Evolutionary conservation across 148 eudicot species (phyloP).

Genomic region (Dysphania ambrosioides): DNA sequence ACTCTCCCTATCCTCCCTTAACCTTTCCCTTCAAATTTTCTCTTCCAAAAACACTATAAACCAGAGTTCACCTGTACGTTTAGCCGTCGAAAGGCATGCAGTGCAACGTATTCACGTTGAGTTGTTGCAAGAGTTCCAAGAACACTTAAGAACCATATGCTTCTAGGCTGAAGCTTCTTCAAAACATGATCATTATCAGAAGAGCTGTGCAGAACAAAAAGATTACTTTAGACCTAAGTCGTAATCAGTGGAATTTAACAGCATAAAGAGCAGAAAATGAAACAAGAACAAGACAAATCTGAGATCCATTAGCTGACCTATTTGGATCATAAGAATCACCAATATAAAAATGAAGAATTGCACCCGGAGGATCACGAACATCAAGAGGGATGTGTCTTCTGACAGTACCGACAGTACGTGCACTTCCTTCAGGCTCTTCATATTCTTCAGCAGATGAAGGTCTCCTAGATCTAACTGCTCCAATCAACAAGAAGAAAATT

Average conservation of each 20-base stretch:
- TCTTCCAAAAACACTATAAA: background rate
- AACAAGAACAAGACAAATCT: background rate
- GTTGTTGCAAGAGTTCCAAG: slow-evolving; percentile 95
- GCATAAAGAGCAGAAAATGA: background rate
- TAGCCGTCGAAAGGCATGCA: slow-evolving; percentile 97
- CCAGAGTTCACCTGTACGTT: slow-evolving; percentile 66
- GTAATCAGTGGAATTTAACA: background rate
- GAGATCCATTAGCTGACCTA: slow-evolving; percentile 42
- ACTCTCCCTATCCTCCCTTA: background rate
- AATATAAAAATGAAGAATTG: slow-evolving; percentile 87
- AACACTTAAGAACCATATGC: slow-evolving; percentile 78
- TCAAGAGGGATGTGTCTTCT: slow-evolving; percentile 89
- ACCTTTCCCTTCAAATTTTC: background rate
- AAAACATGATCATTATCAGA: slow-evolving; percentile 66
- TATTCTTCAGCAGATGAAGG: slow-evolving; percentile 45
- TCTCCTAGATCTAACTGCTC: slow-evolving; percentile 67
- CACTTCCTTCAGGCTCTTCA: slow-evolving; percentile 65
- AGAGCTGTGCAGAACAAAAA: slow-evolving; percentile 40
- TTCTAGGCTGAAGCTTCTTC: slow-evolving; percentile 73
- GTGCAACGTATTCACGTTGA: slow-evolving; percentile 88
- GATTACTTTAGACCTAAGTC: background rate
- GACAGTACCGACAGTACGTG: slow-evolving; percentile 91
- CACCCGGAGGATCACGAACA: slow-evolving; percentile 85
- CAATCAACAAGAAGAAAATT: slow-evolving; percentile 15
- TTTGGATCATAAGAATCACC: slow-evolving; percentile 87